Evolutionary conservation across 2,329 filamentous ascomycete genomes (phyloP), one percentile per base, ranked within the genome.

Genomic region (Epicoccum sorghinum): DNA sequence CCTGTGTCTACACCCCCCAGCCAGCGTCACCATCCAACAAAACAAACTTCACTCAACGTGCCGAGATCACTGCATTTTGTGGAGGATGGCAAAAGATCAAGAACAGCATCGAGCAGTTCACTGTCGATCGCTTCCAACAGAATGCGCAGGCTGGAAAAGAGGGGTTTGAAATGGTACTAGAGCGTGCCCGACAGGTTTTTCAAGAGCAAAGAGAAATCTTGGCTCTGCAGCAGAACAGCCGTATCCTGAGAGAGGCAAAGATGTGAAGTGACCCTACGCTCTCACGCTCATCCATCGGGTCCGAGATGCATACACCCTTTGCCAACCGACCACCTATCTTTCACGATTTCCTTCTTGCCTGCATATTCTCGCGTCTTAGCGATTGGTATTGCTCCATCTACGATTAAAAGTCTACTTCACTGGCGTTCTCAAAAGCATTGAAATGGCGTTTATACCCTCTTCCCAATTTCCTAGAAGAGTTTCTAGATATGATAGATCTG

Each of bases 41-140:
- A 74, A 99, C 95, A 3, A 83, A 89, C 59, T 98, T 99, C 72
- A 82, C 86, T 42, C 95, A 99, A 79, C 88, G 91, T 58, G 95
- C 95, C 35, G 87, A 93, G 77, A 93, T 99, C 72, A 96, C 93
- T 1, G 95, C 95, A 0, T 81, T 98, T 8, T 96, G 92, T 75
- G 93, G 95, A 64, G 95, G 95, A 58, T 99, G 95, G 93, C 91
- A 97, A 78, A 91, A 92, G 72, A 92, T 98, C 73, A 95, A 91
- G 82, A 96, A 95, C 78, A 91, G 88, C 73, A 96, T 99, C 67
- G 95, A 99, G 80, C 92, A 98, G 67, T 87, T 90, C 47, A 89
- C 92, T 37, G 89, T 98, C 39, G 89, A 89, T 61, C 82, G 91
- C 49, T 99, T 99, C 80, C 85, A 86, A 64, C 91, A 99, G 77